Base-by-base conservation (phyloP, 768 basidiomycete genomes). In the Boletus subcaerulescens region DNA sequence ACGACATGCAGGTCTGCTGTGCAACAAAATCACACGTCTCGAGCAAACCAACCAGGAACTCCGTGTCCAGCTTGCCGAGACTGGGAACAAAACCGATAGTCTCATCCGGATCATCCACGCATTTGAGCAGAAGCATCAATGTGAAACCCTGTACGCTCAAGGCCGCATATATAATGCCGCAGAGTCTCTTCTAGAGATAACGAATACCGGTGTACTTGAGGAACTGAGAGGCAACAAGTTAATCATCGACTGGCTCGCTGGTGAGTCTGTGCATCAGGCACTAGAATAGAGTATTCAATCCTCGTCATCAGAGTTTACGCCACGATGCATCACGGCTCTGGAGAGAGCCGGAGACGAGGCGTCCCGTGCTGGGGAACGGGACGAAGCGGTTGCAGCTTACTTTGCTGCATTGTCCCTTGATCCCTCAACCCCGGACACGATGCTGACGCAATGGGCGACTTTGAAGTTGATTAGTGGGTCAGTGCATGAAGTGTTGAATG, bases 121-220 rank as follows among this genome's bases (percentile, higher is more conserved):
- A 1, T 55, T 61, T 11, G 44, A 58, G 8, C 22, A 57, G 18
- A 57, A 44, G 10, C 33, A 52, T n/a, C 48, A 40, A 0, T 59
- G 61, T 2, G 50, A 63, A 35, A 3, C 18, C 1, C 20, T 59
- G 20, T 63, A 31, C 45, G 11, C 41, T 0, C 18, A 50, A 3
- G 53, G 51, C 15, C 41, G 17, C 12, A 38, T 55, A 14, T 3
- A 14, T 3, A 50, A 52, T 18, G 60, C 53, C 4, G 48, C 45
- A 1, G 3, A 17, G 3, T 44, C 11, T 35, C 20, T 60, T n/a
- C 20, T 44, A 5, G 22, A 49, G 10, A 43, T 54, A 3, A 1
- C 5, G 2, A n/a, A 18, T 17, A n/a, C 33, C 6, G 2, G 20
- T 3, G 14, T 35, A 32, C 2, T 15, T 3, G 39, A 57, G 14